Percentiles rank a stretch among this genome's conserved stretches.
Conservation (phyloP, 164 flowering plant genomes). For the Pachysandra terminalis region DNA sequence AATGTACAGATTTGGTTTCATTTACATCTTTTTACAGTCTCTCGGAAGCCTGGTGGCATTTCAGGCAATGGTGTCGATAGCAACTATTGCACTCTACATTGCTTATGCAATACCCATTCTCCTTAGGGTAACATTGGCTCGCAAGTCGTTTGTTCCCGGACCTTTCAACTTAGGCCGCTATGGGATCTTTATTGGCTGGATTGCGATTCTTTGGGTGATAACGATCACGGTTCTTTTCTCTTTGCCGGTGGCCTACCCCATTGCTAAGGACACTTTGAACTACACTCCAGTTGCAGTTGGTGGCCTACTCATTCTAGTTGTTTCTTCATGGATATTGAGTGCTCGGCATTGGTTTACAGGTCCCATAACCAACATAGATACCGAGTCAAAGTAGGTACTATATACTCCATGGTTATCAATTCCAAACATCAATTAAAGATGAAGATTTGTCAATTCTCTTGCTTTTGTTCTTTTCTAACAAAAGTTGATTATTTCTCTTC, state of each 20-base stretch:
- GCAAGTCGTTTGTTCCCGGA: constrained; percentile 67
- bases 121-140: constrained; percentile 83
- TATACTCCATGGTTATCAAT: too few species aligned
- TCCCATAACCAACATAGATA: constrained; percentile 55
- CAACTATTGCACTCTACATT: constrained; percentile 88
- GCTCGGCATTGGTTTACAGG: constrained; percentile 64
- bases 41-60: constrained; percentile 88
- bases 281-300: constrained; percentile 95
- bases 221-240: constrained; percentile 87
- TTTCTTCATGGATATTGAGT: constrained; percentile 35
- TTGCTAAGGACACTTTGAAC: constrained; percentile 69
- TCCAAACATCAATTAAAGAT: too few species aligned
- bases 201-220: constrained; percentile 83
- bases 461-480: too few species aligned
- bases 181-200: constrained; percentile 79
- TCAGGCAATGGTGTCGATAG: constrained; percentile 91
- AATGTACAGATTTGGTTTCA: background rate
- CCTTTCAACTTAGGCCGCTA: constrained; percentile 86
- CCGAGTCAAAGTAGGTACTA: constrained; percentile 11
- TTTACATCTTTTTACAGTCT: constrained; percentile 54
- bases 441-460: too few species aligned
- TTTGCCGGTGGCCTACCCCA: constrained; percentile 79
- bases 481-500: too few species aligned
- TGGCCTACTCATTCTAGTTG: constrained; percentile 48
- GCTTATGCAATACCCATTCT: constrained; percentile 91